Percentiles rank a stretch among this genome's conserved stretches.
Conservation (phyloP, 805 yeast species). For the Wickerhamomyces tratensis region DNA sequence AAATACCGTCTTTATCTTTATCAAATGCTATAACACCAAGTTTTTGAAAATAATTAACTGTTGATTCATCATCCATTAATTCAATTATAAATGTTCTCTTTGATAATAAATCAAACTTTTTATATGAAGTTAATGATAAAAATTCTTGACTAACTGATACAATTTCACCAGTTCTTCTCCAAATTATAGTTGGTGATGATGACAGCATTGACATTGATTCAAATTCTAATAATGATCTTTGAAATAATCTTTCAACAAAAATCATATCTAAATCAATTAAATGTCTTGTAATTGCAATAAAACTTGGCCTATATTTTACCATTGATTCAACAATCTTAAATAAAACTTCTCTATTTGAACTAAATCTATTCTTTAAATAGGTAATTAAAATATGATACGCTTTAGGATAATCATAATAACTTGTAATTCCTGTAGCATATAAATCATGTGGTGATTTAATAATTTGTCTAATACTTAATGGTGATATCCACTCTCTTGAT, state of each 20-base stretch:
- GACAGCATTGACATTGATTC: conserved; percentile 40
- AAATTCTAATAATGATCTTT: conserved; percentile 46
- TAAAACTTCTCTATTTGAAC: conserved; percentile 44
- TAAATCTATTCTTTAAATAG: conserved; percentile 65
- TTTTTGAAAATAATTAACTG: conserved; percentile 60
- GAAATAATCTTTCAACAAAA: conserved; percentile 49
- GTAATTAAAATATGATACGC: conserved; percentile 79
- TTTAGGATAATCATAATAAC: conserved; percentile 80
- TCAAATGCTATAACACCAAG: conserved; percentile 51
- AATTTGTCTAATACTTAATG: conserved; percentile 45
- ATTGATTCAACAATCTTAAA: conserved; percentile 43
- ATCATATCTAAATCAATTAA: conserved; percentile 63
- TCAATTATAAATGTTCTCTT: conserved; percentile 66
- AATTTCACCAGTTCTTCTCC: conserved; percentile 83
- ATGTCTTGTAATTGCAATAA: conserved; percentile 66
- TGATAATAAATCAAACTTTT: conserved; percentile 44
- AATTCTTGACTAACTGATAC: conserved; percentile 73
- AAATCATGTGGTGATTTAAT: conserved; percentile 68
- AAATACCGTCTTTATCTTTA: conserved; percentile 25
- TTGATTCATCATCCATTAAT: conserved; percentile 71
- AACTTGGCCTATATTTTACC: conserved; percentile 58
- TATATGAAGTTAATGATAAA: conserved; percentile 58
- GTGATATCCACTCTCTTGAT: conserved; percentile 39
- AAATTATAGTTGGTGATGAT: conserved; percentile 72
- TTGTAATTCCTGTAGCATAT: conserved; percentile 66